Evolutionary conservation across 2,329 filamentous ascomycete species (phyloP), one percentile per base, ranked within the genome.

Genomic region (Dactylellina parvicollis): DNA sequence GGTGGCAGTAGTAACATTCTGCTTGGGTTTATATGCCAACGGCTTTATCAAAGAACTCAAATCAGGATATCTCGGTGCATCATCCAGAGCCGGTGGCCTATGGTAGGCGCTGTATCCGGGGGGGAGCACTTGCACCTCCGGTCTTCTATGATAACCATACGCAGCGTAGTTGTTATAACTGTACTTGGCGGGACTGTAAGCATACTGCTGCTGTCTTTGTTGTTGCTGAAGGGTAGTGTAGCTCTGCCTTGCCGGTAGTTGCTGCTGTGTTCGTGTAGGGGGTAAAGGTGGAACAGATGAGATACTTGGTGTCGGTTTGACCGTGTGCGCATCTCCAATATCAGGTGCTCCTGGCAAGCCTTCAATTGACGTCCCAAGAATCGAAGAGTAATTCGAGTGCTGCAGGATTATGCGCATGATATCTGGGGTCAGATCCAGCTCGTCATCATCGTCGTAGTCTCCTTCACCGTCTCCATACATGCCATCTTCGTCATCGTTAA

Each of bases 391-490:
- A 20, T 65, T 55, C 2, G 67, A 72, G 12, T 56, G 55, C 14
- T 72, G 57, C 22, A 72, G 42, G 14, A 72, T 72, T 16, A 72
- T 64, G 2, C 60, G 54, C 60, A 72, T 65, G 44, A 72, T 64
- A 22, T 72, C 67, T 1, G 67, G 67, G 0, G 67, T 72, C 12
- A 72, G 60, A n/a, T 65, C 67, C 1, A 72, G 16, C 16, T 71
- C 66, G 24, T 72, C 67, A 30, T 64, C 59, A 9, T 72, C 67
- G 18, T 72, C 67, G 14, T 59, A 72, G 8, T 72, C 67, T 24
- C 20, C 59, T 5, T 62, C 65, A 26, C 49, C 57, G 3, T 64
- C 57, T 26, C 59, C 67, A 20, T 65, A 71, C 47, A 71, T 62
- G 22, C 22, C 61, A 28, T 71, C 66, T 12, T 71, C 67, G 14